Percentiles rank a stretch among this genome's conserved stretches.
Conservation (phyloP, 257 asterid species). For the Nicotiana paniculata region DNA sequence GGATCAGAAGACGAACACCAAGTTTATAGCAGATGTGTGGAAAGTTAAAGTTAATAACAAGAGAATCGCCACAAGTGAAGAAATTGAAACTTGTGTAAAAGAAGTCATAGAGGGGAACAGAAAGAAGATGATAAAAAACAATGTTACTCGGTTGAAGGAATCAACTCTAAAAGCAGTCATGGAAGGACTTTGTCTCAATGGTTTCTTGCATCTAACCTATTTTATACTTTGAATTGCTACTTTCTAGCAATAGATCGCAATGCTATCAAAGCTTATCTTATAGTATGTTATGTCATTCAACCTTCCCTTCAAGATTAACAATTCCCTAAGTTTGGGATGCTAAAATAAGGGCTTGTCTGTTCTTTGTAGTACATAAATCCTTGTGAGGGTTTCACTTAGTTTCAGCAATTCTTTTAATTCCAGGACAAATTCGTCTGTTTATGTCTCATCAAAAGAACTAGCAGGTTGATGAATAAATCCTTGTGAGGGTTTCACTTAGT, state of each 20-base stretch:
- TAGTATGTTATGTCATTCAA: background rate
- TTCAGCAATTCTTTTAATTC: too few relatives aligned
- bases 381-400: background rate
- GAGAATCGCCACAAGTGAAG: constrained; percentile 11
- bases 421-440: too few relatives aligned
- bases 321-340: background rate
- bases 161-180: constrained; percentile 14
- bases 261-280: background rate
- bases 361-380: background rate
- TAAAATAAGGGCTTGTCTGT: background rate
- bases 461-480: too few relatives aligned
- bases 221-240: background rate
- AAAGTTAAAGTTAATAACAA: background rate
- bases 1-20: constrained; percentile 23
- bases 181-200: constrained; percentile 23
- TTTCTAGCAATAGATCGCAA: background rate
- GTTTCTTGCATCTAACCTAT: background rate
- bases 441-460: too few relatives aligned
- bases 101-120: constrained; percentile 12
- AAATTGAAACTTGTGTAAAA: constrained; percentile 6
- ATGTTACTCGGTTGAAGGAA: constrained; percentile 11
- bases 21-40: constrained; percentile 22
- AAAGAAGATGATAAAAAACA: background rate
- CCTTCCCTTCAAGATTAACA: background rate
- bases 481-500: too few relatives aligned